Percentiles rank a stretch among this genome's conserved stretches.
Evolutionary conservation across 495 filamentous ascomycete species (phyloP).

Genomic region (Penicillium silybi): DNA sequence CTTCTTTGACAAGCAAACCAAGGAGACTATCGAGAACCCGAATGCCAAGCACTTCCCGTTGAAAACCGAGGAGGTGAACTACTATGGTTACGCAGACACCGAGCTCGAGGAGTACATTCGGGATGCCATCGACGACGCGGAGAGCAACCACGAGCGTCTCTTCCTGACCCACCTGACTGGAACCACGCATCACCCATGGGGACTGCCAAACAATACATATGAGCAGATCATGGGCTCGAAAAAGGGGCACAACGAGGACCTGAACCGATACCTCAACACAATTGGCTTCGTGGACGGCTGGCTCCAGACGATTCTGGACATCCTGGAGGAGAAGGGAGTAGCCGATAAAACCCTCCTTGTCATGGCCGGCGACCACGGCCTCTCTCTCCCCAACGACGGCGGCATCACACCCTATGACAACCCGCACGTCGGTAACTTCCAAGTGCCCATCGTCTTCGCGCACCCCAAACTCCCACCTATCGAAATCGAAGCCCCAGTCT

Average conservation of each 20-base stretch:
- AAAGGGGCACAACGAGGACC: slow-evolving; percentile 13
- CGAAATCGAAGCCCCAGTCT: slow-evolving; percentile 26
- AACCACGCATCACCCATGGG: slow-evolving; percentile 48
- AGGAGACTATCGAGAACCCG: slow-evolving; percentile 37
- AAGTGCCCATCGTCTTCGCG: slow-evolving; percentile 36
- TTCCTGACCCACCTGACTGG: slow-evolving; percentile 49
- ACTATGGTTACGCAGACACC: slow-evolving; percentile 48
- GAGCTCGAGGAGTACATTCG: slow-evolving; percentile 44
- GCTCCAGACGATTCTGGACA: slow-evolving; percentile 33
- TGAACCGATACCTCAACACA: slow-evolving; percentile 41
- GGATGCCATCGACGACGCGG: slow-evolving; percentile 44
- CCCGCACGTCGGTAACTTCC: slow-evolving; percentile 34
- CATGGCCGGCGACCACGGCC: slow-evolving; percentile 43
- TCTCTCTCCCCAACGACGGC: slow-evolving; percentile 31
- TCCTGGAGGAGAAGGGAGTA: slow-evolving; percentile 38
- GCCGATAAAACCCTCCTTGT: slow-evolving; percentile 43
- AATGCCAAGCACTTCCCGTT: slow-evolving; percentile 35
- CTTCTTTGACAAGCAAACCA: slow-evolving; percentile 36
- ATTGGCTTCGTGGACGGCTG: slow-evolving; percentile 41
- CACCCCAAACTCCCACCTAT: slow-evolving; percentile 36
- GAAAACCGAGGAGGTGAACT: slow-evolving; percentile 41
- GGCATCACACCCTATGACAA: slow-evolving; percentile 34
- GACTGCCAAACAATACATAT: slow-evolving; percentile 29
- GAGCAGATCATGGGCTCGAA: slow-evolving; percentile 12
- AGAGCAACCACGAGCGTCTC: slow-evolving; percentile 37